Evolutionary conservation across 176 grass and related monocot genomes (phyloP).

Genomic region (Cymbopogon citratus): DNA sequence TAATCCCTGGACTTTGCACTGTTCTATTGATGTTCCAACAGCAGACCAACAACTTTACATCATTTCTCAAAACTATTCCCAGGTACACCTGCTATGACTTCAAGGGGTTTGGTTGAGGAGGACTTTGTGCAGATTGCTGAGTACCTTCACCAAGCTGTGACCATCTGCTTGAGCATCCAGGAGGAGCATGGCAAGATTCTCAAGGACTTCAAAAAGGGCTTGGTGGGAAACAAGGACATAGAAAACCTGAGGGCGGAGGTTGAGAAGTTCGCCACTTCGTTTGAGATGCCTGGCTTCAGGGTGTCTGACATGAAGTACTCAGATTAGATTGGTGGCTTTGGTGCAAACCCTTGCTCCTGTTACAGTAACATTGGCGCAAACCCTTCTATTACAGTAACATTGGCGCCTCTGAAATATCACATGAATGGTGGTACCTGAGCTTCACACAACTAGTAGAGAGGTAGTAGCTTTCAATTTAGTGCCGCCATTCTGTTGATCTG

Average conservation of each 20-base stretch:
- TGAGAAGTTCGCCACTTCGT: slow-evolving; percentile 62
- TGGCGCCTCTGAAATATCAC: neutral
- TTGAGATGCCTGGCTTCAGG: slow-evolving; percentile 80
- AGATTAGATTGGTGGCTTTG: slow-evolving; percentile 21
- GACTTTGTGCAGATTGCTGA: slow-evolving; percentile 68
- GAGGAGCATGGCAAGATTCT: slow-evolving; percentile 62
- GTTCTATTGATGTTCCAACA: neutral
- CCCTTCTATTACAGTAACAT: neutral
- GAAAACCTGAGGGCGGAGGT: slow-evolving; percentile 50
- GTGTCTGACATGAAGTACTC: slow-evolving; percentile 75
- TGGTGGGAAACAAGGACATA: slow-evolving; percentile 63
- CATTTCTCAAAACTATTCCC: neutral
- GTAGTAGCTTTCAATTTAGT: neutral
- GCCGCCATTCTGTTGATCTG: neutral
- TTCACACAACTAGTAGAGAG: neutral
- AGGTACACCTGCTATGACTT: slow-evolving; percentile 91
- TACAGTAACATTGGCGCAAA: neutral
- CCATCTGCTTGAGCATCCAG: slow-evolving; percentile 58
- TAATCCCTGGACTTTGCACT: neutral
- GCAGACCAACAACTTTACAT: neutral
- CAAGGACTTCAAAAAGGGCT: slow-evolving; percentile 49
- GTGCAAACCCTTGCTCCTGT: neutral
- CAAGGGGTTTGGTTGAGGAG: slow-evolving; percentile 77
- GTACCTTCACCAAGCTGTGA: slow-evolving; percentile 63
- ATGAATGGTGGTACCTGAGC: neutral